Evolutionary conservation across 495 filamentous ascomycete species (phyloP), one percentile per base, ranked within the genome.

Genomic region (Tuber indicum): DNA sequence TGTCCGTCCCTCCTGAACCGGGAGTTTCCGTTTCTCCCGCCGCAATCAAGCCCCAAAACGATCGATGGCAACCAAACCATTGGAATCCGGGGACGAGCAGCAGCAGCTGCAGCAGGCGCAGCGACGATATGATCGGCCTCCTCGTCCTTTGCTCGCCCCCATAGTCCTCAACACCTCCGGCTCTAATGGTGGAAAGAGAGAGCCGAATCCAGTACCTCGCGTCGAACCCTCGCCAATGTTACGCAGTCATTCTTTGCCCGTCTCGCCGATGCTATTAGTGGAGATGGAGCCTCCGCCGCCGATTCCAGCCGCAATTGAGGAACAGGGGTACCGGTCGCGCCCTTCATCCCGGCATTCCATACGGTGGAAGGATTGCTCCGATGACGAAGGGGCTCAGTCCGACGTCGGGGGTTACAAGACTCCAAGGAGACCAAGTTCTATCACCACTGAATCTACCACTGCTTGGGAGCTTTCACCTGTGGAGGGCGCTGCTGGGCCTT

Each of bases 11-110:
- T 8, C 58, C 58, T 36, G 58, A 36, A 36, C 26, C 58, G 58
- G 58, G 12, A 66, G 2, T 36, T 36, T 66, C 58, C 58, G 58
- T 36, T 66, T 66, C 58, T 66, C 58, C 58, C n/a, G n/a, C 58
- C 58, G 58, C 58, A 66, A 66, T 32, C 58, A 19, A 17, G 58
- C 58, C 58, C 58, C 58, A 66, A 66, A 66, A 66, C 58, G 58
- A 66, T 42, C 84, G 83, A 49, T 89, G 89, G 87, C 86, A 86
- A 81, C 86, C 87, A 71, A 88, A 88, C 81, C 85, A 66, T 74
- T 69, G 71, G 78, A 73, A 77, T 41, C 75, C 71, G 69, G 70
- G 75, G 70, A 41, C 62, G 43, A 66, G 58, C 58, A 66, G 58
- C 58, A 66, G 23, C 47, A 52, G 47, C 47, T n/a, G 49, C 49